phyloP scores from a whole-genome alignment of 345 rosid species.

The Fremontodendron californicum region DNA sequence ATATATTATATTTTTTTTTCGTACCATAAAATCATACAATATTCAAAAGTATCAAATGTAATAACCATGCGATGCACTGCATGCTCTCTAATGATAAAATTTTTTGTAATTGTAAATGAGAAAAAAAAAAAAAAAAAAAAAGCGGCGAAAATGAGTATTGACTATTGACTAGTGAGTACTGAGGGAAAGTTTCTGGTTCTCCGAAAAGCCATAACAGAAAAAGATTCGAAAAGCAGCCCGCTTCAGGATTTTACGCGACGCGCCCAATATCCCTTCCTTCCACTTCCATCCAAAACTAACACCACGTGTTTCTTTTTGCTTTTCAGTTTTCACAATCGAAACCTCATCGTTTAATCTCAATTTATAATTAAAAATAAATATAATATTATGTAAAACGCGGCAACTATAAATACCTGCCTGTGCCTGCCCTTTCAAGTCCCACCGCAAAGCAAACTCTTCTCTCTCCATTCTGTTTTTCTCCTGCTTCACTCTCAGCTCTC shows the following conservation, averaged over 20 bases:
- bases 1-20: too few relatives aligned
- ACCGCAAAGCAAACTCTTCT: background rate
- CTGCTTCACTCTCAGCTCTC: background rate
- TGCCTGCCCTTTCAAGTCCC: background rate
- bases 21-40: too few relatives aligned
- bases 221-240: background rate
- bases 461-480: too few relatives aligned
- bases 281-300: too few relatives aligned
- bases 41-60: too few relatives aligned
- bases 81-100: too few relatives aligned
- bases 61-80: too few relatives aligned
- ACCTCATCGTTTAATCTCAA: background rate
- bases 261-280: background rate
- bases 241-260: background rate
- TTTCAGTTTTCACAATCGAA: background rate
- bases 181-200: background rate
- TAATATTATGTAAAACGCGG: background rate
- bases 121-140: too few relatives aligned
- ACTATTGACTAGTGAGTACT: background rate
- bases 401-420: background rate
- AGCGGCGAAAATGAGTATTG: background rate
- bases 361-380: too few relatives aligned
- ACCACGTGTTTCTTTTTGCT: background rate
- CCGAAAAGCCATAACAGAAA: background rate
- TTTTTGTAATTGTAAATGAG: too few relatives aligned